Percentiles rank a stretch among this genome's conserved stretches.
These are phyloP conservation scores for Coemansia sp. DNA, from an alignment of 192 early-diverging fungal genomes.

Conservation along the genomic window DNA sequence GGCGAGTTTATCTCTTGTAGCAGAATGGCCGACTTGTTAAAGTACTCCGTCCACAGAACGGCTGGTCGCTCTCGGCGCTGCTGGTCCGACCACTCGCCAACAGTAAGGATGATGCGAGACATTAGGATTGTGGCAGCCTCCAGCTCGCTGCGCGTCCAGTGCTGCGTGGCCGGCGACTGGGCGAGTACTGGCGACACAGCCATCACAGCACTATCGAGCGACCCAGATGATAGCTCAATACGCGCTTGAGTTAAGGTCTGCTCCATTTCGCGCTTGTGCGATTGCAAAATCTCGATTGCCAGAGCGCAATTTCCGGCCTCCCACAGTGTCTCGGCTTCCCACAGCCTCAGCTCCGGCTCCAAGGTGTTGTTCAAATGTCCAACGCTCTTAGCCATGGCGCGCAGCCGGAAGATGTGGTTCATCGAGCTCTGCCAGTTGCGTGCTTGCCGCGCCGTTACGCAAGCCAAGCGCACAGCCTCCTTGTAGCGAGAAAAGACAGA, in stretches of 20 bases:
- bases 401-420: constrained; percentile 47
- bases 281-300: constrained; percentile 44
- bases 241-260: constrained; percentile 12
- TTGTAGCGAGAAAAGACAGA: constrained; percentile 27
- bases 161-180: background rate
- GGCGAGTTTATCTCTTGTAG: constrained; percentile 28
- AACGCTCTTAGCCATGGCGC: constrained; percentile 5
- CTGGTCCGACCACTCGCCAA: constrained; percentile 50
- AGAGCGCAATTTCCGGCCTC: constrained; percentile 38
- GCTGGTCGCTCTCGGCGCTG: constrained; percentile 43
- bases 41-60: constrained; percentile 54
- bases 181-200: background rate
- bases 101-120: constrained; percentile 40
- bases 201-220: background rate
- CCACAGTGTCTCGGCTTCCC: constrained; percentile 55
- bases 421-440: constrained; percentile 50
- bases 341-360: constrained; percentile 43
- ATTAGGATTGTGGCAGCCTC: constrained; percentile 36
- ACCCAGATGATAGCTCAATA: background rate
- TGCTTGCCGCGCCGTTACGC: constrained; percentile 31
- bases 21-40: constrained; percentile 40
- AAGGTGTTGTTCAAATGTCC: constrained; percentile 8
- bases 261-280: constrained; percentile 34
- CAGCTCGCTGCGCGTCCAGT: constrained; percentile 23
- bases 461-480: constrained; percentile 35